Conservation (phyloP, 257 asterid genomes). For the Solanum rostratum region DNA sequence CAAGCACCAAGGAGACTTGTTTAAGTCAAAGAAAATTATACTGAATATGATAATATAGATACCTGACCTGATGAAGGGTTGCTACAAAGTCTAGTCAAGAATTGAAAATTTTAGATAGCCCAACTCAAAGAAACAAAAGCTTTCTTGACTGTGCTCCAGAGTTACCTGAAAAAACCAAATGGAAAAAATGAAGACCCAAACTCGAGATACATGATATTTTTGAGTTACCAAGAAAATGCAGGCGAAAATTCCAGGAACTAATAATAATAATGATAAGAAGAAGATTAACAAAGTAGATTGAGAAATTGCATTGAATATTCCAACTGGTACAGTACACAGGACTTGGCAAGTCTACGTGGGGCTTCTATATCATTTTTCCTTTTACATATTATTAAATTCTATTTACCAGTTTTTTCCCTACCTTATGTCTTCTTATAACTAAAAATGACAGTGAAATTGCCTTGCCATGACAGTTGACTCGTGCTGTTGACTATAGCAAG, state of each 20-base stretch:
- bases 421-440: not conserved
- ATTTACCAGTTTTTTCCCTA: not conserved
- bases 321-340: not conserved
- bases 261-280: not conserved
- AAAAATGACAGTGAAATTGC: not conserved
- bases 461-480: not conserved
- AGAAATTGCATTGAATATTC: not conserved
- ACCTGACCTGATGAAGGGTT: not conserved
- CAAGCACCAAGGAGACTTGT: not conserved
- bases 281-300: not conserved
- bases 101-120: not conserved
- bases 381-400: not conserved
- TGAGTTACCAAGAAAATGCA: not conserved
- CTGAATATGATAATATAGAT: not conserved
- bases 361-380: not conserved
- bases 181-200: not conserved
- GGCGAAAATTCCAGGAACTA: not conserved
- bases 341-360: not conserved
- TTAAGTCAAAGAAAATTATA: not conserved
- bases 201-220: not conserved
- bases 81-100: not conserved
- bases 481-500: not conserved
- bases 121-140: not conserved
- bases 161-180: not conserved
- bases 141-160: not conserved